Evolutionary conservation across 169 alveolate species (phyloP).

Genomic region (Eimeria maxima): DNA sequence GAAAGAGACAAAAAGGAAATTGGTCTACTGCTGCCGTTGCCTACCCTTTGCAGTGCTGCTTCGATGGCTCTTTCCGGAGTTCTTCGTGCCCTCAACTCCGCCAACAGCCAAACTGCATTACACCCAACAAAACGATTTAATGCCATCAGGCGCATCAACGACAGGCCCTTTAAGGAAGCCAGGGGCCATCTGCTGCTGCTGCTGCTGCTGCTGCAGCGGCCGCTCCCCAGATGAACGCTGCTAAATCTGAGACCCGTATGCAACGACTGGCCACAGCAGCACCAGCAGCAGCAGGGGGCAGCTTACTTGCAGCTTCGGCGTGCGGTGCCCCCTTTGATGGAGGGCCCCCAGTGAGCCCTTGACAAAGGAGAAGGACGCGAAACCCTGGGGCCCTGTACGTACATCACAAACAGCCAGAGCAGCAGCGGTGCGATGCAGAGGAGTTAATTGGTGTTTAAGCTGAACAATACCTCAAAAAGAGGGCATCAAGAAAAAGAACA

Average conservation of each 20-base stretch:
- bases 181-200: not conserved
- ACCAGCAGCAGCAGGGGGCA: not conserved
- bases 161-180: not conserved
- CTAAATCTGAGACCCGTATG: not conserved
- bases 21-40: not conserved
- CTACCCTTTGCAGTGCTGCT: not conserved
- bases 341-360: not conserved
- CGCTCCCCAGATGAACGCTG: too few species aligned
- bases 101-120: slow-evolving; percentile 2
- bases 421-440: too few species aligned
- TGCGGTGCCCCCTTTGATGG: not conserved
- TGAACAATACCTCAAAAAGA: too few species aligned
- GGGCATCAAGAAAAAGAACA: too few species aligned
- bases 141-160: not conserved
- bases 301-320: slow-evolving; percentile 13
- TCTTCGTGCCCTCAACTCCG: slow-evolving; percentile 1
- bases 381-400: slow-evolving; percentile 38
- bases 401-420: not conserved
- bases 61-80: not conserved
- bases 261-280: not conserved
- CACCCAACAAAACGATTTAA: not conserved
- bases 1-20: not conserved
- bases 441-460: too few species aligned
- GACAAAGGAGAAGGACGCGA: not conserved
- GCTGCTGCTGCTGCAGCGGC: slow-evolving; percentile 18